Base-by-base conservation (phyloP, 73 alveolate genomes). In the Paramecium pentaurelia region DNA sequence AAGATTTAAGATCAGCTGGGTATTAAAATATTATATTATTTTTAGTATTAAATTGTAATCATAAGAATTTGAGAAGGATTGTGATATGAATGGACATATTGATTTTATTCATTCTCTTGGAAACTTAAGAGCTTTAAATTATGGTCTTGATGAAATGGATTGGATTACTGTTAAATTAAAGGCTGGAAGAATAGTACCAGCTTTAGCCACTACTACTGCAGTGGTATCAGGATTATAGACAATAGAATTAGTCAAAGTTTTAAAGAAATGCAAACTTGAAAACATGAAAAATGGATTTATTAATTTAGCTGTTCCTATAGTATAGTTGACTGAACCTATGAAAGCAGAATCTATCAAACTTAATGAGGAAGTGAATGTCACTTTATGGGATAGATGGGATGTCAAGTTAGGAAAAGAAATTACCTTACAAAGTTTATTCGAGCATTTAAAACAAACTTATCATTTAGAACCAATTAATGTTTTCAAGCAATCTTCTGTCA, bases 151-250 rank as follows among this genome's bases (percentile, higher is more conserved):
- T 25, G 95, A 93, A 27, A 96, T 97, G 98, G 99, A 98, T 92
- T 98, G 99, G 99, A 95, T 98, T 60, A 94, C 97, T n/a, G 99
- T 97, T 8, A 98, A 98, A 92, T 91, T 98, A 38, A 98, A 98
- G 86, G 99, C 99, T 18, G 99, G 99, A 30, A 88, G 99, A 88
- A 98, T 98, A 32, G 96, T 98, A 0, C 99, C 99, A 37, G 99
- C 99, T 1, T 88, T 98, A 32, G 99, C 99, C 36, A 98, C 99
- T 0, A 98, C 99, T 2, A 98, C 99, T 27, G 98, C 99, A 0
- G 95, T 98, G 12, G 95, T 98, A n/a, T 99, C 99, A 18, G 99
- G 98, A 18, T 86, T 98, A 34, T 95, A 98, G 77, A 92, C 99
- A 7, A 73, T 98, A 3, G 99, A 98, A 92, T 77, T 98, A 91